Conservation (phyloP, 1,284 basidiomycete species). For the Irpex sp. region DNA sequence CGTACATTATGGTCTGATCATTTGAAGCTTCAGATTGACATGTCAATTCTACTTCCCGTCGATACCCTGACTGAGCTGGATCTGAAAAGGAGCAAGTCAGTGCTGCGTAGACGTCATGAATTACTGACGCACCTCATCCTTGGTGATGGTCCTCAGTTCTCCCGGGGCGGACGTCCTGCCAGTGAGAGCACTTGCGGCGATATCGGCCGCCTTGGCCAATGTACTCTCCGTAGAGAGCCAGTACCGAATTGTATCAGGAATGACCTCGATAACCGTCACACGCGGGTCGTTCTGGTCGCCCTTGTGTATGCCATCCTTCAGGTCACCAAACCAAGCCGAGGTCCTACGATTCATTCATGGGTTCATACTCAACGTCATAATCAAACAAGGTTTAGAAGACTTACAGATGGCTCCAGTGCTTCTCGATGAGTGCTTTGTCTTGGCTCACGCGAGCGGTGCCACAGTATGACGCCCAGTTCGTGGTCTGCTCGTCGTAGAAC, state of each 20-base stretch:
- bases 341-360: slow-evolving; percentile 34
- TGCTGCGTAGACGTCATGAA: not conserved
- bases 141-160: slow-evolving; percentile 58
- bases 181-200: slow-evolving; percentile 49
- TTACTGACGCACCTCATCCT: slow-evolving; percentile 48
- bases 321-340: slow-evolving; percentile 83
- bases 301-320: slow-evolving; percentile 84
- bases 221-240: slow-evolving; percentile 55
- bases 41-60: not conserved
- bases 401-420: slow-evolving; percentile 64
- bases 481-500: slow-evolving; percentile 70
- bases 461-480: slow-evolving; percentile 83
- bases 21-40: not conserved
- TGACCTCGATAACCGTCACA: slow-evolving; percentile 76
- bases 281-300: slow-evolving; percentile 82
- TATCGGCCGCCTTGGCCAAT: slow-evolving; percentile 46
- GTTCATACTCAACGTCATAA: not conserved
- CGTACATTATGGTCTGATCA: not conserved
- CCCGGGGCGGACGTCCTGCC: slow-evolving; percentile 62
- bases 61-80: slow-evolving; percentile 9
- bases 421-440: slow-evolving; percentile 64
- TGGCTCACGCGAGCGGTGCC: slow-evolving; percentile 69
- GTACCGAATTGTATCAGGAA: slow-evolving; percentile 80
- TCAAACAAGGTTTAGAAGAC: slow-evolving; percentile 21
- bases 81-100: not conserved